Evolutionary conservation across 805 yeast species (phyloP), one percentile per base, ranked within the genome.

Genomic region (Metschnikowia anglica): DNA sequence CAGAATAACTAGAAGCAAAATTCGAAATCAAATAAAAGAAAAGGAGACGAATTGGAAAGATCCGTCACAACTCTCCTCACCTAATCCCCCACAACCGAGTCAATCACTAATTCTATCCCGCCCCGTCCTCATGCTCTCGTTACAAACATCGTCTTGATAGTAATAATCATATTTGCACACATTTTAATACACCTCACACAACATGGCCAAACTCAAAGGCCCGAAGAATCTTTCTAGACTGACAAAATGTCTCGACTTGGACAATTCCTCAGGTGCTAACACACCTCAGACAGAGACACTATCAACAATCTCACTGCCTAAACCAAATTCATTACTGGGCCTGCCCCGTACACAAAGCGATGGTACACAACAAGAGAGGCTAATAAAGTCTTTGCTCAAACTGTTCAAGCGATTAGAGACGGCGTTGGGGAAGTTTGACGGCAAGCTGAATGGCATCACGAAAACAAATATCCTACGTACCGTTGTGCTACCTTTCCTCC

Each of bases 381-480:
- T 36, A 36, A 39, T 49, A 46, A 49, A 47, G 21, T 34, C 43
- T n/a, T 37, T 43, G 10, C 43, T 48, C 25, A 45, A 47, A 28
- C 53, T 41, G 44, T 47, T 36, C 51, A 74, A 73, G 48, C 58
- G 60, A 37, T 56, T 77, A 29, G 80, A 77, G 39, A 60, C 68
- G 16, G 68, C 72, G 4, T 59, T 74, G 39, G 53, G 56, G 30
- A 76, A 74, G 51, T 78, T 77, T 53, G 63, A 38, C 28, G 42
- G 51, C 10, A 51, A 52, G 30, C 51, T 43, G 40, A 46, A 42
- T 16, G 60, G 59, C 37, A 42, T 55, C 34, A 47, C 53, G 26
- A 48, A 51, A 28, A 49, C 58, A 20, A 78, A 77, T 54, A 62
- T 77, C 11, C 57, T 78, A 23, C 59, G 83, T 28, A 67, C 77